These are phyloP conservation scores for Collybia sp. DNA, from an alignment of 768 basidiomycete genomes.

Conservation along the genomic window DNA sequence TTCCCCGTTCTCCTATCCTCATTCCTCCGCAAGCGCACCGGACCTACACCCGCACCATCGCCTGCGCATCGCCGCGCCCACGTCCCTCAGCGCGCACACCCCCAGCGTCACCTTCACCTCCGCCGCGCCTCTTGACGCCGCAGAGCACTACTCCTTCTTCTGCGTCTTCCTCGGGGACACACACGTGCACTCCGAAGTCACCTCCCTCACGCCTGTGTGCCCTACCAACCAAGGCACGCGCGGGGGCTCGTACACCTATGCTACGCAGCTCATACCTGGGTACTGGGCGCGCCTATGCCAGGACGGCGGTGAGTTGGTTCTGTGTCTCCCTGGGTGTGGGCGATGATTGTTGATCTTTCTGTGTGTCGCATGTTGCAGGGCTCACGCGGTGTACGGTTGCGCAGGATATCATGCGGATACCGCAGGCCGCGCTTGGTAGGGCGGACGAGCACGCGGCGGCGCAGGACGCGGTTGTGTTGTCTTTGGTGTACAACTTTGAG, in stretches of 20 bases:
- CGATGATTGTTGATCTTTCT: no score
- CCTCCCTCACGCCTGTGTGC: slow-evolving; percentile 10
- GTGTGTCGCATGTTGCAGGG: no score
- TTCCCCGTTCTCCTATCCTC: slow-evolving; percentile 7
- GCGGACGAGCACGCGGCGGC: no score
- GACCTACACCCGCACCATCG: slow-evolving; percentile 9
- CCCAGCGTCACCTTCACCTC: slow-evolving; percentile 17
- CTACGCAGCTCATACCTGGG: slow-evolving; percentile 15
- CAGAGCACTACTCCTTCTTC: slow-evolving; percentile 14
- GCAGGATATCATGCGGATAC: no score
- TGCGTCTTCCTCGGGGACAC: slow-evolving; percentile 17
- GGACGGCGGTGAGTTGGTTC: no score
- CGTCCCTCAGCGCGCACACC: slow-evolving; percentile 3
- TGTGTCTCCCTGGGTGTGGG: no score
- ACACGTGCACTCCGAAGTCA: slow-evolving; percentile 17
- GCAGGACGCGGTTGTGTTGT: no score
- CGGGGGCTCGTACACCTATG: slow-evolving; percentile 8
- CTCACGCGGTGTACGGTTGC: no score
- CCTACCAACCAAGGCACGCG: neutral
- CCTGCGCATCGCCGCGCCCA: slow-evolving; percentile 6
- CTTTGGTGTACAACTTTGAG: no score
- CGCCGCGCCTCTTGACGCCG: slow-evolving; percentile 6
- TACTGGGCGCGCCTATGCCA: slow-evolving; percentile 20
- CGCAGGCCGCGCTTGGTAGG: no score
- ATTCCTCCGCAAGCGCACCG: slow-evolving; percentile 2